These are phyloP conservation scores for Dissoconium aciculare DNA, from an alignment of 2,329 filamentous ascomycete species.

Conservation along the genomic window DNA sequence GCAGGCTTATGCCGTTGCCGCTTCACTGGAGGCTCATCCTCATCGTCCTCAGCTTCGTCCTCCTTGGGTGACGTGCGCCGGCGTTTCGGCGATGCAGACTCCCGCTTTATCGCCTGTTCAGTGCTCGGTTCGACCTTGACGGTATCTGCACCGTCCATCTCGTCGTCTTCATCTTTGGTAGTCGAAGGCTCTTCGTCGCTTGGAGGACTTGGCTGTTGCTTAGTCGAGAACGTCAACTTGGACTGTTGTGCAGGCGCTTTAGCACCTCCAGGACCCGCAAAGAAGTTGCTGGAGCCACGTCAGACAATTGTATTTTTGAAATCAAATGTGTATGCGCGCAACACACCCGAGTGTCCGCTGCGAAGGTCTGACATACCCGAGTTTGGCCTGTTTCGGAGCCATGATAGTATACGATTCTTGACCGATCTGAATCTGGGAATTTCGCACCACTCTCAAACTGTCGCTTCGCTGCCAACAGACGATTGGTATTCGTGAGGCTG, in stretches of 20 bases:
- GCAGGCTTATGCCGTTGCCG: constrained; percentile 20
- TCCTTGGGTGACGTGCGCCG: constrained; percentile 15
- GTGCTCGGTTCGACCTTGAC: constrained; percentile 16
- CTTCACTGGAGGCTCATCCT: constrained; percentile 24
- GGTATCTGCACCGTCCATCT: constrained; percentile 19
- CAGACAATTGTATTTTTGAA: too few species aligned
- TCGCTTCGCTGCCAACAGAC: constrained; percentile 3
- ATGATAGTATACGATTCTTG: constrained; percentile 21
- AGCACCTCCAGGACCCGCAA: constrained; percentile 49
- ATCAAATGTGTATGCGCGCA: too few species aligned
- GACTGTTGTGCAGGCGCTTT: constrained; percentile 55
- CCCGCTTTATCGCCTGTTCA: too few species aligned
- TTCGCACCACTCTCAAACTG: too few species aligned
- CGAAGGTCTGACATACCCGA: constrained; percentile 69
- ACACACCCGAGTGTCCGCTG: constrained; percentile 62
- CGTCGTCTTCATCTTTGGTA: constrained; percentile 21
- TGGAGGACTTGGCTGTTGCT: constrained; percentile 11
- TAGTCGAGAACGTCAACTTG: constrained; percentile 55
- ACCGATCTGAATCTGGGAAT: constrained; percentile 4
- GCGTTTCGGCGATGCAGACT: constrained; percentile 18
- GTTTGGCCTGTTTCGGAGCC: constrained; percentile 64
- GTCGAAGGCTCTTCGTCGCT: constrained; percentile 12
- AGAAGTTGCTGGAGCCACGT: constrained; percentile 86
- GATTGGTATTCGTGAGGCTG: too few species aligned
- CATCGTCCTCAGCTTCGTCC: constrained; percentile 16